Percentiles rank a stretch among this genome's conserved stretches.
Evolutionary conservation across 331 rosid species (phyloP).

Genomic region (Pyracantha coccinea): DNA sequence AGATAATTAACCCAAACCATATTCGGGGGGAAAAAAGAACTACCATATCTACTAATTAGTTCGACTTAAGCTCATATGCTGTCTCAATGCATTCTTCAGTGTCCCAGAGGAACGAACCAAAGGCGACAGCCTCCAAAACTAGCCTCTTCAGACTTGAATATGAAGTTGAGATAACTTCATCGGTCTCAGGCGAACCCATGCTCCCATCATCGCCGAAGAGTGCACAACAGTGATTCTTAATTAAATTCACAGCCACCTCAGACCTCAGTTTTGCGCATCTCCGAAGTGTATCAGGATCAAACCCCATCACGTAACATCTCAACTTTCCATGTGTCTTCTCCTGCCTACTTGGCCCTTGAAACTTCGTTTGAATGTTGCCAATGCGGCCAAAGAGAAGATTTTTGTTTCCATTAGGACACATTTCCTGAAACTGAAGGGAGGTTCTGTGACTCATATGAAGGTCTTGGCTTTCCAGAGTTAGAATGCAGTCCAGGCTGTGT

Average conservation of each 20-base stretch:
- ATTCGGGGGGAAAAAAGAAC: not conserved
- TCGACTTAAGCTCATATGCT: conserved; percentile 73
- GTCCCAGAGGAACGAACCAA: conserved; percentile 92
- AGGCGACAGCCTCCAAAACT: conserved; percentile 92
- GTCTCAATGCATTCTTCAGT: conserved; percentile 71
- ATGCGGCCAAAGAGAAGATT: conserved; percentile 38
- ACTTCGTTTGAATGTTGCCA: conserved; percentile 27
- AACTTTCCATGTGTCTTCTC: conserved; percentile 43
- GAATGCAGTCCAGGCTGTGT: conserved; percentile 57
- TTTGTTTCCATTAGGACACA: conserved; percentile 37
- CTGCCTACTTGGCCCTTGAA: conserved; percentile 20
- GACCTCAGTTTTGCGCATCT: conserved; percentile 77
- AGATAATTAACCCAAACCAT: conserved; percentile 1
- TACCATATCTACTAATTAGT: conserved; percentile 20
- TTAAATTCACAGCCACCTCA: conserved; percentile 66
- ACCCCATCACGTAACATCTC: conserved; percentile 56
- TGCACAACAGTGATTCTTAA: conserved; percentile 63
- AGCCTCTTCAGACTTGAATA: conserved; percentile 86
- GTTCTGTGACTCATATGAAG: conserved; percentile 34
- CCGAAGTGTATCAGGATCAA: conserved; percentile 58
- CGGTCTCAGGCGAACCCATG: conserved; percentile 32
- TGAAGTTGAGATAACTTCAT: conserved; percentile 71
- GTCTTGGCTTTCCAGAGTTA: conserved; percentile 35
- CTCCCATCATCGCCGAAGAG: conserved; percentile 47
- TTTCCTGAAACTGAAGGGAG: conserved; percentile 29